Evolutionary conservation across 1,284 basidiomycete genomes (phyloP), one percentile per base, ranked within the genome.

Genomic region (Cutaneotrichosporon arboriforme): DNA sequence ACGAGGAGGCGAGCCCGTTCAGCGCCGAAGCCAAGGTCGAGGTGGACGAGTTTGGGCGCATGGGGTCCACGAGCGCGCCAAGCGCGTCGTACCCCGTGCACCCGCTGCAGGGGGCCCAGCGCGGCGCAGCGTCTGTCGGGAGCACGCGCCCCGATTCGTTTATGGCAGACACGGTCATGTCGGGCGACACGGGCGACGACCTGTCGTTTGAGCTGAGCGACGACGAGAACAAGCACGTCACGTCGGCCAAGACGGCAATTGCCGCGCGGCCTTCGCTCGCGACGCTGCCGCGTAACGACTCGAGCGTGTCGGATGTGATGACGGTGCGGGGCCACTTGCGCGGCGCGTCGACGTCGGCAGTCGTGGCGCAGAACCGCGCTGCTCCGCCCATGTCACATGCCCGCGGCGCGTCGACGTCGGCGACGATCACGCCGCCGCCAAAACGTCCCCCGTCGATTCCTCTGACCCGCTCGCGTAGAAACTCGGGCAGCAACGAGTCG

Each of bases 41-140:
- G 34, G 22, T 44, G 14, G 49, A 44, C 41, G 49, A 50, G 53
- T 58, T 58, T 36, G 57, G 57, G 1, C 44, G 46, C 4, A 34
- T 56, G 43, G 34, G 46, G 2, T 48, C 21, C 2, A 46, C 46
- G 2, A 26, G 21, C 12, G 35, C 36, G 15, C 35, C n/a, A 15
- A 46, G 35, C 10, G 36, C 36, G 35, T 13, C 45, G 20, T 46
- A 22, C 21, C 36, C 45, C 10, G 18, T 35, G 15, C 34, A 15
- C n/a, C 20, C 35, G 23, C 17, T 33, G 3, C 37, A 39, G 17
- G 37, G 12, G 15, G 37, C 46, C 20, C 36, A 33, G 23, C 37
- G 13, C 23, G 20, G 37, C 10, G 37, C 18, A 4, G 37, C 8
- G 8, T 10, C 15, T 21, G 37, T 40, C 15, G 23, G 23, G 22